Percentiles rank a stretch among this genome's conserved stretches.
phyloP scores from a whole-genome alignment of 2,329 filamentous ascomycete genomes.

The Tolypocladium amazonense region DNA sequence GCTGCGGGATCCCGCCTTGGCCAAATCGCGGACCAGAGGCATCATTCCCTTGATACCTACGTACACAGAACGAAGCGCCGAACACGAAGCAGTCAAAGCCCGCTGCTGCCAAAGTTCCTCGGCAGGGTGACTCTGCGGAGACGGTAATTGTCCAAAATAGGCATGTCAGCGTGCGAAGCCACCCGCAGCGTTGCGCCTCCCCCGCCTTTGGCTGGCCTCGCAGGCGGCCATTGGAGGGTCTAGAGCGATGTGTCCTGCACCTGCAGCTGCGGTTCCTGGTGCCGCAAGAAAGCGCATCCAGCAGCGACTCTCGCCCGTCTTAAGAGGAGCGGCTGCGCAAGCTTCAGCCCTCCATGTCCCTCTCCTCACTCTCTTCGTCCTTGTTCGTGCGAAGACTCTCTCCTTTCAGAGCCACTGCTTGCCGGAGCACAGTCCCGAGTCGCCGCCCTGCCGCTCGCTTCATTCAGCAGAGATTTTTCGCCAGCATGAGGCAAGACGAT shows the following conservation, averaged over 20 bases:
- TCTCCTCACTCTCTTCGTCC: slow-evolving; percentile 15
- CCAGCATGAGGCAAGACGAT: slow-evolving; percentile 48
- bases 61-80: neutral
- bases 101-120: neutral
- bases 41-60: neutral
- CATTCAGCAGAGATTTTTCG: slow-evolving; percentile 6
- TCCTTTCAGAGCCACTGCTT: slow-evolving; percentile 17
- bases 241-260: neutral
- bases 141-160: neutral
- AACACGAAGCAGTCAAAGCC: neutral
- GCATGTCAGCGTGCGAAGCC: neutral
- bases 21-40: neutral
- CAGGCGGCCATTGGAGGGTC: neutral
- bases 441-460: slow-evolving; percentile 9
- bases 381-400: slow-evolving; percentile 24
- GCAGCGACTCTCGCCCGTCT: neutral
- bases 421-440: slow-evolving; percentile 9
- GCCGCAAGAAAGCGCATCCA: neutral
- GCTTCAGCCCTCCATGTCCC: slow-evolving; percentile 17
- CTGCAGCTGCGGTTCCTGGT: neutral
- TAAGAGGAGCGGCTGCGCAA: neutral
- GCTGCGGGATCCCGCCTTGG: neutral
- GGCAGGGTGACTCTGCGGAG: neutral
- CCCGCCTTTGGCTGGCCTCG: neutral
- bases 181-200: neutral